phyloP scores from a whole-genome alignment of 768 basidiomycete genomes.

The Jaapia argillacea region DNA sequence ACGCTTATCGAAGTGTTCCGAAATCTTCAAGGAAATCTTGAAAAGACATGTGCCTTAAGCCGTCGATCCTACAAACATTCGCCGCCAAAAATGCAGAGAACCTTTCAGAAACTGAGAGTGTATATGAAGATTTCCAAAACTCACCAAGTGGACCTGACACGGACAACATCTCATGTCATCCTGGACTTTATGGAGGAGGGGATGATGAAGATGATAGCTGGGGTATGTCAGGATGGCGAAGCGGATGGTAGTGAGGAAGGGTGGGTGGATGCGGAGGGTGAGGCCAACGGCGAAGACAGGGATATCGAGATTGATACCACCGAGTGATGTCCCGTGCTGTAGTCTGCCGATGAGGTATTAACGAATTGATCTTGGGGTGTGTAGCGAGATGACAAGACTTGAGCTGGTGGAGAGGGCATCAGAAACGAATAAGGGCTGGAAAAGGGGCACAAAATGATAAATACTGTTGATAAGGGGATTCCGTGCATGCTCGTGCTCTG shows the following conservation, averaged over 20 bases:
- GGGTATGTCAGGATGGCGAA: background rate
- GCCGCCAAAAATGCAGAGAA: background rate
- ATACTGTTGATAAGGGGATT: too few relatives aligned
- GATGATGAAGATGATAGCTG: too few relatives aligned
- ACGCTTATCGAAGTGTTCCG: background rate
- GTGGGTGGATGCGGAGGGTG: background rate
- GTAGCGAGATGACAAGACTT: too few relatives aligned
- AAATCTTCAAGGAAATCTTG: background rate
- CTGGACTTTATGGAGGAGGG: background rate
- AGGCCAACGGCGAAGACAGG: slow-evolving; percentile 12
- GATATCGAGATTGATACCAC: too few relatives aligned
- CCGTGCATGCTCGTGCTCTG: too few relatives aligned
- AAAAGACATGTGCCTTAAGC: background rate
- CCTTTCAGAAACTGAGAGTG: background rate
- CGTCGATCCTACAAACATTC: background rate
- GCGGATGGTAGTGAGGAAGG: background rate
- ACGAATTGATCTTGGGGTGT: too few relatives aligned
- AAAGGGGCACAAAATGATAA: too few relatives aligned
- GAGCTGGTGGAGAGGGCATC: too few relatives aligned
- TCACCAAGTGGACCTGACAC: background rate
- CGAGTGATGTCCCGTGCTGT: too few relatives aligned
- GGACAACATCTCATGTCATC: background rate
- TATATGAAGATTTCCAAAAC: background rate
- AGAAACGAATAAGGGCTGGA: too few relatives aligned
- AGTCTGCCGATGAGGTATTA: too few relatives aligned